These are phyloP conservation scores for Parietaria judaica DNA, from an alignment of 306 rosid genomes.

Conservation along the genomic window DNA sequence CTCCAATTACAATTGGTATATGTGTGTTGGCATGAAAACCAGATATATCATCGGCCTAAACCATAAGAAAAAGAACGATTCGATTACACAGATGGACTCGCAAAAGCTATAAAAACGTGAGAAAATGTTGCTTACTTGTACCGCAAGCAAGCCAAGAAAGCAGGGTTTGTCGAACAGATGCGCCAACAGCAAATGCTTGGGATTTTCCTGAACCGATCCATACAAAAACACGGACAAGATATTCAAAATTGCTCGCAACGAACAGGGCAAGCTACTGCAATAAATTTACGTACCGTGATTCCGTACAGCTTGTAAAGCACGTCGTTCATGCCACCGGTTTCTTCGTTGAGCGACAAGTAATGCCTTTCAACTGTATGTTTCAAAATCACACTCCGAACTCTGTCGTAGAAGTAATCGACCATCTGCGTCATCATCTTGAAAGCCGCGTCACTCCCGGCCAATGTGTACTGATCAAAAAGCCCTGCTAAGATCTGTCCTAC, in stretches of 20 bases:
- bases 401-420: conserved; percentile 82
- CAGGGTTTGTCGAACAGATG: conserved; percentile 91
- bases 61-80: neutral
- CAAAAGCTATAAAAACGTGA: neutral
- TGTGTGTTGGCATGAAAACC: conserved; percentile 76
- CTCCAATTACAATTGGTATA: conserved; percentile 73
- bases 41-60: conserved; percentile 66
- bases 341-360: conserved; percentile 61
- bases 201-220: conserved; percentile 37
- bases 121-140: conserved; percentile 44
- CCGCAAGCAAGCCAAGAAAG: conserved; percentile 75
- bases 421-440: conserved; percentile 63
- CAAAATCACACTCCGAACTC: conserved; percentile 61
- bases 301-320: conserved; percentile 68
- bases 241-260: conserved; percentile 5
- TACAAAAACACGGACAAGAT: conserved; percentile 4
- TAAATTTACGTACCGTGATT: conserved; percentile 45
- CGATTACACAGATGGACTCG: neutral
- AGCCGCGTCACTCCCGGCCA: conserved; percentile 52
- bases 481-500: conserved; percentile 74
- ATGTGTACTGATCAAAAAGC: conserved; percentile 68
- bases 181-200: conserved; percentile 67
- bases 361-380: conserved; percentile 44
- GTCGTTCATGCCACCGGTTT: conserved; percentile 98
- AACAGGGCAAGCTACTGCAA: neutral